phyloP scores from a whole-genome alignment of 2,329 filamentous ascomycete species.

The Epichloe typhina region DNA sequence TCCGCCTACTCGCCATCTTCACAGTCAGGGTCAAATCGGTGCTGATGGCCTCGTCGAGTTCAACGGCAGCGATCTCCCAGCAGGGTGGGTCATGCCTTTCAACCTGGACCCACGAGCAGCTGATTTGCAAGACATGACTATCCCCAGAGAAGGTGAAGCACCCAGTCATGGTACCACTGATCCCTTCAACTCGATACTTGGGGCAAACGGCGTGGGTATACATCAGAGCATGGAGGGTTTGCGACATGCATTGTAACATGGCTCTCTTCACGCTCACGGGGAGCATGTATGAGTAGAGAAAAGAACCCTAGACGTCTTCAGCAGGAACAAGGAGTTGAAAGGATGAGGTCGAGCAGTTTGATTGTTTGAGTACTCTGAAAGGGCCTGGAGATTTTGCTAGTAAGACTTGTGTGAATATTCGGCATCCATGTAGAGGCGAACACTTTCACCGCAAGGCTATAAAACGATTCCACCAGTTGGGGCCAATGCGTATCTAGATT shows the following conservation, averaged over 20 bases:
- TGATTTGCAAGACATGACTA: conserved; percentile 33
- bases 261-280: too few species aligned
- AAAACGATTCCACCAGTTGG: too few species aligned
- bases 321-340: not conserved
- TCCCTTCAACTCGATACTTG: conserved; percentile 36
- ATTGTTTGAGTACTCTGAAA: too few species aligned
- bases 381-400: too few species aligned
- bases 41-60: conserved; percentile 13
- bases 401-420: too few species aligned
- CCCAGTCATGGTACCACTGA: conserved; percentile 20
- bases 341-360: too few species aligned
- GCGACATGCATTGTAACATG: conserved; percentile 16
- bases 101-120: conserved; percentile 70
- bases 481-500: too few species aligned
- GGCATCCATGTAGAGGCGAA: too few species aligned
- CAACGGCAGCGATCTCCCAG: conserved; percentile 34
- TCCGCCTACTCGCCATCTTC: conserved; percentile 16
- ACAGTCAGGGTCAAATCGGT: conserved; percentile 10
- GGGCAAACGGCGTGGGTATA: conserved; percentile 22
- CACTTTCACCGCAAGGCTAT: too few species aligned
- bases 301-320: not conserved
- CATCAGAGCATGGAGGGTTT: conserved; percentile 21
- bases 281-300: not conserved
- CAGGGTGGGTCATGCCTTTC: conserved; percentile 87
- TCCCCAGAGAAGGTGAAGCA: conserved; percentile 23